A percentile compares a stretch with the other conserved stretches of the same genome.
These are phyloP conservation scores for Trichoderma citrinoviride DNA, from an alignment of 2,329 filamentous ascomycete species.

Conservation along the genomic window DNA sequence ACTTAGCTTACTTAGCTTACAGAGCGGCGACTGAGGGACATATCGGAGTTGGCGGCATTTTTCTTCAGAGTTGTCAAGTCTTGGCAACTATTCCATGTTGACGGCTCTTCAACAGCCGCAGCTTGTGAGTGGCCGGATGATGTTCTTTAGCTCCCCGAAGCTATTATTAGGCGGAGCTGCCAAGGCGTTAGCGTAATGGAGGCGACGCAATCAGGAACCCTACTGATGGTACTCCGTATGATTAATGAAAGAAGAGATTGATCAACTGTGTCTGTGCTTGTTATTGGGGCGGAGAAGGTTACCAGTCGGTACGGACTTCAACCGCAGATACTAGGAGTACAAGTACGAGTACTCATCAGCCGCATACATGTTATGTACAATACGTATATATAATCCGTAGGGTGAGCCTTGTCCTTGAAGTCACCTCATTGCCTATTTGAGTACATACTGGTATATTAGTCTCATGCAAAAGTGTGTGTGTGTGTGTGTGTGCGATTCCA, in stretches of 20 bases:
- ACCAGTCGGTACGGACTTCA: not conserved
- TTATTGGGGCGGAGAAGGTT: not conserved
- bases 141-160: conserved; percentile 3
- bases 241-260: not conserved
- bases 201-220: conserved; percentile 17
- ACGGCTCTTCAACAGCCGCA: not conserved
- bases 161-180: conserved; percentile 11
- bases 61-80: conserved; percentile 8
- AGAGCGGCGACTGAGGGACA: not conserved
- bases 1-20: not conserved
- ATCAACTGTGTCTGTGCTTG: not conserved
- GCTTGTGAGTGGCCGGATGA: conserved; percentile 15
- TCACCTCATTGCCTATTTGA: too few species aligned
- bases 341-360: not conserved
- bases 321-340: too few species aligned
- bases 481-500: too few species aligned
- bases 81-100: conserved; percentile 12
- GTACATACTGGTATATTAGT: too few species aligned
- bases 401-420: not conserved
- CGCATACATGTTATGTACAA: not conserved
- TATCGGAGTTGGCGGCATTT: conserved; percentile 12
- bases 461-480: too few species aligned
- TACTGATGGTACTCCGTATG: not conserved
- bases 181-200: conserved; percentile 12
- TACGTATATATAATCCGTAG: not conserved